A percentile compares a stretch with the other conserved stretches of the same genome.
Evolutionary conservation across 371 early-diverging fungal genomes (phyloP).

Genomic region (Nematocida sp.): DNA sequence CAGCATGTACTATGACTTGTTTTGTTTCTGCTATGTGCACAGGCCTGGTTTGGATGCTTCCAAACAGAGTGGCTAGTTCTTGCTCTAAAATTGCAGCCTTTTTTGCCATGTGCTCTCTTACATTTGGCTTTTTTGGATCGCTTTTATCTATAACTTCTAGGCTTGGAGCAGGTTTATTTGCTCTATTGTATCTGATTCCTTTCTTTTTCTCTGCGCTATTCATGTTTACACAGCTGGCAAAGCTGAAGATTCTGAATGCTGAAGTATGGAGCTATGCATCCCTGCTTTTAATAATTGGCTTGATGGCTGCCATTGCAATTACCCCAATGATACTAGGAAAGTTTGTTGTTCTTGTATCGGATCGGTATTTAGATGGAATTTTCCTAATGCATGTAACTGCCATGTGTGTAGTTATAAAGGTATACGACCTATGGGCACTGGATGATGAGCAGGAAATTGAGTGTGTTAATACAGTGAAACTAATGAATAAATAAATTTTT

Average conservation of each 20-base stretch:
- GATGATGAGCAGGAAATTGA: slow-evolving; percentile 59
- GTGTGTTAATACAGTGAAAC: slow-evolving; percentile 47
- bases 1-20: slow-evolving; percentile 7
- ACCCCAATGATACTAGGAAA: slow-evolving; percentile 47
- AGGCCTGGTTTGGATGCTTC: slow-evolving; percentile 54
- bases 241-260: slow-evolving; percentile 40
- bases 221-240: slow-evolving; percentile 45
- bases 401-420: slow-evolving; percentile 41
- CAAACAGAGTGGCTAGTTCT: slow-evolving; percentile 23
- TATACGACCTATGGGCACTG: slow-evolving; percentile 44
- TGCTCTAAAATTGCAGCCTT: slow-evolving; percentile 15
- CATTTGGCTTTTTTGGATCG: neutral
- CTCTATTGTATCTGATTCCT: slow-evolving; percentile 32
- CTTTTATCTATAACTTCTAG: slow-evolving; percentile 5
- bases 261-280: slow-evolving; percentile 54
- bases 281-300: slow-evolving; percentile 8
- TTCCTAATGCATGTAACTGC: slow-evolving; percentile 50
- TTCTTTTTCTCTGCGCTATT: slow-evolving; percentile 22
- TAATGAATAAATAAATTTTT: slow-evolving; percentile 37
- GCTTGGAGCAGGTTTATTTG: slow-evolving; percentile 42
- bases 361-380: slow-evolving; percentile 55
- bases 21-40: slow-evolving; percentile 48
- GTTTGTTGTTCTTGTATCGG: slow-evolving; percentile 48
- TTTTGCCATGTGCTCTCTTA: slow-evolving; percentile 5
- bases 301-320: slow-evolving; percentile 4